Evolutionary conservation across 202 grass and related monocot species (phyloP).

Genomic region (Setaria italica): DNA sequence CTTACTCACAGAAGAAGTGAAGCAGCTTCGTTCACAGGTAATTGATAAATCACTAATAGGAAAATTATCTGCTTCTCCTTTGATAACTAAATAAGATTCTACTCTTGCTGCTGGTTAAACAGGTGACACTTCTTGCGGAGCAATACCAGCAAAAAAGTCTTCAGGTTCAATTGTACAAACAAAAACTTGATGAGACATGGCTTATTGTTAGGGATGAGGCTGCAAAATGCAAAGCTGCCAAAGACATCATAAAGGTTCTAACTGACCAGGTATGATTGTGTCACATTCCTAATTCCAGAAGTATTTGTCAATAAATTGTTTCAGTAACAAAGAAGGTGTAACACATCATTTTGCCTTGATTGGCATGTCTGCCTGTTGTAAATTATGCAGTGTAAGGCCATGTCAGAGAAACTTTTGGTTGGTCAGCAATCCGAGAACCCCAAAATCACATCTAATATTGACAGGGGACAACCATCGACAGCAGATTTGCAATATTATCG

Average conservation of each 20-base stretch:
- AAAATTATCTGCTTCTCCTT: constrained; percentile 9
- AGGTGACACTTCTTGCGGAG: constrained; percentile 65
- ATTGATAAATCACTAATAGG: background rate
- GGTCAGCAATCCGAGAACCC: constrained; percentile 22
- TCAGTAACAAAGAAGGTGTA: constrained; percentile 2
- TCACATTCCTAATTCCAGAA: background rate
- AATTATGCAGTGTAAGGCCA: constrained; percentile 70
- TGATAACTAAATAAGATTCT: constrained; percentile 6
- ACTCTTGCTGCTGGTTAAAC: constrained; percentile 21
- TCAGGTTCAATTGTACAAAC: constrained; percentile 71
- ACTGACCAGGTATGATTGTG: constrained; percentile 64
- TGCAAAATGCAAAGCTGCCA: constrained; percentile 83
- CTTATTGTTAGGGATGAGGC: constrained; percentile 83
- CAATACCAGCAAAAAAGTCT: constrained; percentile 70
- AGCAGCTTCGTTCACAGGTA: constrained; percentile 77
- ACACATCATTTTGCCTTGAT: background rate
- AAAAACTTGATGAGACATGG: constrained; percentile 88
- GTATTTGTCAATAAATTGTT: background rate
- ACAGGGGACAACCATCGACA: background rate
- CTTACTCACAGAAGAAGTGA: constrained; percentile 71
- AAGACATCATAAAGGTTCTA: constrained; percentile 82
- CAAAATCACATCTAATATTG: constrained; percentile 38
- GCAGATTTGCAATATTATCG: constrained; percentile 27
- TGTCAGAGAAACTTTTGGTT: constrained; percentile 65
- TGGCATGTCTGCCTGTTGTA: background rate